phyloP scores from a whole-genome alignment of 768 basidiomycete species.

The Myochromella boudieri region DNA sequence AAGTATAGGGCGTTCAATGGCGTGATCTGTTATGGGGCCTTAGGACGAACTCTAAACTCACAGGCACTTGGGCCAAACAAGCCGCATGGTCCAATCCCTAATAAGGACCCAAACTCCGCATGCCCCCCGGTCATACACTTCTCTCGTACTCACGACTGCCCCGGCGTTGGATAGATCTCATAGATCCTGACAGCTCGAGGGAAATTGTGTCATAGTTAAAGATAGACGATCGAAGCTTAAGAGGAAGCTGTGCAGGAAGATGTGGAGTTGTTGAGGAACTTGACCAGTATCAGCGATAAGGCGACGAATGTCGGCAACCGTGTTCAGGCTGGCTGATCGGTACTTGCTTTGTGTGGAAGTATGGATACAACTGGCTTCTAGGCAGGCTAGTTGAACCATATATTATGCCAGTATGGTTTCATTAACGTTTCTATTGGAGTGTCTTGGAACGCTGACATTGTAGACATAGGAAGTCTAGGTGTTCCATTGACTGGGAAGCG shows the following conservation, averaged over 20 bases:
- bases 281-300: constrained; percentile 2
- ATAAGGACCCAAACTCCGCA: constrained; percentile 16
- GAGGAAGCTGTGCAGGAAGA: constrained; percentile 22
- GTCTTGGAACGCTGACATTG: constrained; percentile 4
- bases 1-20: constrained; percentile 13
- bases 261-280: constrained; percentile 2
- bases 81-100: constrained; percentile 13
- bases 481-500: not conserved
- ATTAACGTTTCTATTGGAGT: constrained; percentile 1
- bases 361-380: not conserved
- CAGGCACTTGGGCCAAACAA: constrained; percentile 6
- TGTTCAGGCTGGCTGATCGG: constrained; percentile 3
- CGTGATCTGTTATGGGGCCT: constrained; percentile 15
- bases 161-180: constrained; percentile 18
- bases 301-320: constrained; percentile 3
- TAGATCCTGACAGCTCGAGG: constrained; percentile 18
- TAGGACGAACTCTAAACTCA: constrained; percentile 5
- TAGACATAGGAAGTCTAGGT: not conserved
- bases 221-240: constrained; percentile 16
- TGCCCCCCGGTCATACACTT: constrained; percentile 7
- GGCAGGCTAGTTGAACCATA: not conserved
- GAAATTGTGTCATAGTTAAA: constrained; percentile 6
- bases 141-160: constrained; percentile 15
- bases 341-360: not conserved
- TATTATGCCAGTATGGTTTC: constrained; percentile 13